Evolutionary conservation across 2,329 filamentous ascomycete species (phyloP).

Genomic region (Pseudogymnoascus sp.): DNA sequence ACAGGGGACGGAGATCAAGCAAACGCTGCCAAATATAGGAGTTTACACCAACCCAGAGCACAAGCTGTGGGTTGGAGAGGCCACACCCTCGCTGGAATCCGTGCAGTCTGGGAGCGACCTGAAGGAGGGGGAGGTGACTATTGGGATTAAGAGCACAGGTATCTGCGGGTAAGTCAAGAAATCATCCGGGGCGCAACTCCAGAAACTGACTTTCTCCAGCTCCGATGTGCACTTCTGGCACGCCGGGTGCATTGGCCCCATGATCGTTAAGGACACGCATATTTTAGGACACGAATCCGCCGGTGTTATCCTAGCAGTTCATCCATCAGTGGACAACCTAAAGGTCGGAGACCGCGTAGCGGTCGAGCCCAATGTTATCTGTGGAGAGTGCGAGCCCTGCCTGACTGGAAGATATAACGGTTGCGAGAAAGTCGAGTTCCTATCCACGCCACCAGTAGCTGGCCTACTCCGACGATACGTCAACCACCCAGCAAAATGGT

Average conservation of each 20-base stretch:
- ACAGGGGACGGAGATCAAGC: slow-evolving; percentile 27
- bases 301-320: slow-evolving; percentile 71
- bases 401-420: slow-evolving; percentile 92
- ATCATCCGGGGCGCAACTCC: background rate
- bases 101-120: slow-evolving; percentile 60
- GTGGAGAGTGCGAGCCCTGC: slow-evolving; percentile 82
- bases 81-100: slow-evolving; percentile 66
- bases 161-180: slow-evolving; percentile 69
- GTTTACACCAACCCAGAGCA: slow-evolving; percentile 93
- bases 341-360: slow-evolving; percentile 85
- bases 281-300: slow-evolving; percentile 93
- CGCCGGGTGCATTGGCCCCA: slow-evolving; percentile 86
- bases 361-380: slow-evolving; percentile 90
- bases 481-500: slow-evolving; percentile 90
- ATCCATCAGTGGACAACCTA: slow-evolving; percentile 68
- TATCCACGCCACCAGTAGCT: slow-evolving; percentile 81
- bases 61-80: slow-evolving; percentile 78
- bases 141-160: slow-evolving; percentile 87
- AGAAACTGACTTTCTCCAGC: slow-evolving; percentile 34
- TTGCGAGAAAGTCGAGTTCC: slow-evolving; percentile 76
- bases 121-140: slow-evolving; percentile 73
- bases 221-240: slow-evolving; percentile 98
- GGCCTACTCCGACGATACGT: slow-evolving; percentile 86
- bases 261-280: slow-evolving; percentile 83
- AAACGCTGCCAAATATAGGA: slow-evolving; percentile 79